Percentiles rank a stretch among this genome's conserved stretches.
Conservation (phyloP, 2,329 filamentous ascomycete genomes). For the Zopfia rhizophila region DNA sequence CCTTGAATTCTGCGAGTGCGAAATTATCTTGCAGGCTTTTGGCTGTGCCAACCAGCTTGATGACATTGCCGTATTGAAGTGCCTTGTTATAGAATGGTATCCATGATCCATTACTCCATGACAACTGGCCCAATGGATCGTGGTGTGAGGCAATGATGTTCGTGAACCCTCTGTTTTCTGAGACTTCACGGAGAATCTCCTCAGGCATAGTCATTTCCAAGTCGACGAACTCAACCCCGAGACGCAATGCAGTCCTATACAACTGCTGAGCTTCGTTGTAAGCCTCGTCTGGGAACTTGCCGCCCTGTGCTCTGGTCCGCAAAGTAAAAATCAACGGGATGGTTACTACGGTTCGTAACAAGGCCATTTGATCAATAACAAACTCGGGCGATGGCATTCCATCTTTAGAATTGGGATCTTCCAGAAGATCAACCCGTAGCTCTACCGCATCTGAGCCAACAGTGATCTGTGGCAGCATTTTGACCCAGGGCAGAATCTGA, state of each 20-base stretch:
- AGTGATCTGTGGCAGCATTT: conserved; percentile 75
- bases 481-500: conserved; percentile 71
- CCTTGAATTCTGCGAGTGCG: conserved; percentile 82
- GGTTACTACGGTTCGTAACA: conserved; percentile 76
- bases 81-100: conserved; percentile 89
- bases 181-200: conserved; percentile 75
- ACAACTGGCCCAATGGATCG: conserved; percentile 80
- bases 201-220: conserved; percentile 89
- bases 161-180: conserved; percentile 75
- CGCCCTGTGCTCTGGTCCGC: conserved; percentile 85
- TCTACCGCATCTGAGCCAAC: conserved; percentile 94
- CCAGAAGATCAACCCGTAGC: conserved; percentile 88
- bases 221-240: conserved; percentile 93
- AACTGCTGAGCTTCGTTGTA: conserved; percentile 76
- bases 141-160: conserved; percentile 96
- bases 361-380: conserved; percentile 81
- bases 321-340: conserved; percentile 93
- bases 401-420: conserved; percentile 70
- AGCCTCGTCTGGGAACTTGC: conserved; percentile 82
- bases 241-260: conserved; percentile 80
- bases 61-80: conserved; percentile 87
- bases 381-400: conserved; percentile 76
- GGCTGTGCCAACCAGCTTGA: conserved; percentile 92
- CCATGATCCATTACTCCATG: conserved; percentile 95
- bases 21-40: conserved; percentile 85